Evolutionary conservation across 495 filamentous ascomycete species (phyloP).

Genomic region (Penicillium roqueforti): DNA sequence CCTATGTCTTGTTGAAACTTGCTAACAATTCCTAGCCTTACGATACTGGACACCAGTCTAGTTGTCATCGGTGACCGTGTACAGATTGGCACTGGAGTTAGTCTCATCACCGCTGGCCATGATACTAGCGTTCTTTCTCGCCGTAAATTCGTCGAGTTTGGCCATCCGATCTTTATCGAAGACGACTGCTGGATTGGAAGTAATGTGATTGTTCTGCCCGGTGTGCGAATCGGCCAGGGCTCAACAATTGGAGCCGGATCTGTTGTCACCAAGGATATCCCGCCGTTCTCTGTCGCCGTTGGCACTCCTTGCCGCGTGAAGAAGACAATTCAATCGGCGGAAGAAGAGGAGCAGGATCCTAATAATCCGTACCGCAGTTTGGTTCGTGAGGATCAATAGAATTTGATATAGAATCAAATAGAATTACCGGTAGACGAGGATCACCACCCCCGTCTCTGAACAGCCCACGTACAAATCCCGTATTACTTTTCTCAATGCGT

Average conservation of each 20-base stretch:
- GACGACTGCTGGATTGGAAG: conserved; percentile 88
- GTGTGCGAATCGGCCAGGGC: conserved; percentile 56
- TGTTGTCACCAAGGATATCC: conserved; percentile 48
- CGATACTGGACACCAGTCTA: conserved; percentile 68
- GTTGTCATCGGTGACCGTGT: conserved; percentile 73
- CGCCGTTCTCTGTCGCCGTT: conserved; percentile 36
- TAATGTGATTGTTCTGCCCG: conserved; percentile 63
- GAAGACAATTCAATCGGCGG: conserved; percentile 18
- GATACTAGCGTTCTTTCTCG: conserved; percentile 68
- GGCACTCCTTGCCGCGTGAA: conserved; percentile 32
- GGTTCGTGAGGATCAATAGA: conserved; percentile 8
- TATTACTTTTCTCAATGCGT: too few relatives aligned
- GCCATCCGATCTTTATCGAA: conserved; percentile 66
- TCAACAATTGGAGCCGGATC: conserved; percentile 44
- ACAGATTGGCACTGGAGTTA: conserved; percentile 68
- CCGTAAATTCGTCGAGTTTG: conserved; percentile 65
- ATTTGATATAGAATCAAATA: neutral
- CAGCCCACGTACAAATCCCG: too few relatives aligned
- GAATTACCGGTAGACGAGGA: too few relatives aligned
- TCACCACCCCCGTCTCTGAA: too few relatives aligned
- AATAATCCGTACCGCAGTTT: conserved; percentile 16
- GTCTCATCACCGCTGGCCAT: conserved; percentile 64
- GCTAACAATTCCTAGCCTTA: conserved; percentile 31
- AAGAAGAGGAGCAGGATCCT: conserved; percentile 21
- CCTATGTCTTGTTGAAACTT: neutral